These are phyloP conservation scores for Mortierella sp. DNA, from an alignment of 371 early-diverging fungal species.

Conservation along the genomic window DNA sequence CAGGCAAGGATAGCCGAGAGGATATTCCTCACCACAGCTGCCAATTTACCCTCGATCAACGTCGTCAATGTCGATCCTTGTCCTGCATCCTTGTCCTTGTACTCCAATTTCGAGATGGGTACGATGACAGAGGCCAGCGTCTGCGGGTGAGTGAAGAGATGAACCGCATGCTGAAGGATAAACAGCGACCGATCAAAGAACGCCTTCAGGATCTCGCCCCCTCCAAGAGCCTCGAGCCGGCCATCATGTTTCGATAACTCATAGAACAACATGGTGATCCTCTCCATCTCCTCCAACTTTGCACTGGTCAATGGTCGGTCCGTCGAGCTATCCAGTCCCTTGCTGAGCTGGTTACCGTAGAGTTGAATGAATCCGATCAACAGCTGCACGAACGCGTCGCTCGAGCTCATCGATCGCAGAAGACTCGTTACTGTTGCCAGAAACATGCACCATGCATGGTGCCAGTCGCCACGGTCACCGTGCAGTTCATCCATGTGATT, in stretches of 20 bases:
- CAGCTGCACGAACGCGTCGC: constrained; percentile 43
- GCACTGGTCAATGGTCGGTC: constrained; percentile 47
- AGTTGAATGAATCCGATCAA: constrained; percentile 49
- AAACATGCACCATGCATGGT: constrained; percentile 54
- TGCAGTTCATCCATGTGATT: constrained; percentile 29
- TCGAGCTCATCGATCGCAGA: constrained; percentile 36
- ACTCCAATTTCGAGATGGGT: constrained; percentile 33
- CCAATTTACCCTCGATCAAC: constrained; percentile 44
- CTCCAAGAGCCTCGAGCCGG: constrained; percentile 34
- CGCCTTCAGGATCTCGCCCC: constrained; percentile 33
- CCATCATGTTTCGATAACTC: constrained; percentile 48
- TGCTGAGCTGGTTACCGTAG: constrained; percentile 46
- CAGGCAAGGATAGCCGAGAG: constrained; percentile 44
- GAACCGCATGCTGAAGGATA: constrained; percentile 43
- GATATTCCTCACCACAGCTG: constrained; percentile 50
- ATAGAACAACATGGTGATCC: constrained; percentile 54
- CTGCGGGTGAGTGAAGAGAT: constrained; percentile 48
- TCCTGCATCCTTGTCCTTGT: constrained; percentile 37
- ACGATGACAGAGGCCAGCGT: constrained; percentile 33
- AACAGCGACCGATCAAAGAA: constrained; percentile 48
- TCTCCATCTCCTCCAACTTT: constrained; percentile 53
- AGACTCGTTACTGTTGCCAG: constrained; percentile 45
- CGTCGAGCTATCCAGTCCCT: constrained; percentile 50
- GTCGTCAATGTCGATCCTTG: constrained; percentile 23
- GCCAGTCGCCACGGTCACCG: constrained; percentile 54